Evolutionary conservation across 129 eudicot genomes (phyloP).

Genomic region (Flaveria linearis): DNA sequence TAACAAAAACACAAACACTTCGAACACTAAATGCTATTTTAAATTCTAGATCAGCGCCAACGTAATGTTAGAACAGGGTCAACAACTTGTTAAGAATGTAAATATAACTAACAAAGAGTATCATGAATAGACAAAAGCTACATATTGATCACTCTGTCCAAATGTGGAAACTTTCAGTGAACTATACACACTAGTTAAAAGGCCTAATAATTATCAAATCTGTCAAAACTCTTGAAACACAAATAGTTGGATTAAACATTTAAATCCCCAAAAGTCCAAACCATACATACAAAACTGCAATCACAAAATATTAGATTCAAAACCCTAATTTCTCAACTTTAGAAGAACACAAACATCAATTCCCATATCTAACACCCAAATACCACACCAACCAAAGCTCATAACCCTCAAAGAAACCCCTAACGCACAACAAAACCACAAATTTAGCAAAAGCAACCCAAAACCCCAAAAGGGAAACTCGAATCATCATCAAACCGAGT

Average conservation of each 20-base stretch:
- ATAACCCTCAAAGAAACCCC: slow-evolving; percentile 20
- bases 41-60: not conserved
- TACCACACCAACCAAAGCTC: slow-evolving; percentile 14
- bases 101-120: not conserved
- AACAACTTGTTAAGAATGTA: slow-evolving; percentile 6
- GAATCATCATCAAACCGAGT: slow-evolving; percentile 16
- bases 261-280: not conserved
- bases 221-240: not conserved
- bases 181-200: slow-evolving; percentile 13
- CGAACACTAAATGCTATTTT: not conserved
- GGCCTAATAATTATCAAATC: not conserved
- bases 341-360: slow-evolving; percentile 17
- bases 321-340: slow-evolving; percentile 27
- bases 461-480: slow-evolving; percentile 26
- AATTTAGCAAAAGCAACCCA: slow-evolving; percentile 19
- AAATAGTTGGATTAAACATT: not conserved
- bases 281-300: not conserved
- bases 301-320: slow-evolving; percentile 6
- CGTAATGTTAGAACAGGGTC: not conserved
- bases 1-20: too few relatives aligned
- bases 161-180: not conserved
- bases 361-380: slow-evolving; percentile 13
- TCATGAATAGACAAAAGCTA: not conserved
- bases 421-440: not conserved
- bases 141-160: slow-evolving; percentile 8